Conservation (phyloP, 2,329 filamentous ascomycete species). For the Zelopaecilomyces penicillatus region DNA sequence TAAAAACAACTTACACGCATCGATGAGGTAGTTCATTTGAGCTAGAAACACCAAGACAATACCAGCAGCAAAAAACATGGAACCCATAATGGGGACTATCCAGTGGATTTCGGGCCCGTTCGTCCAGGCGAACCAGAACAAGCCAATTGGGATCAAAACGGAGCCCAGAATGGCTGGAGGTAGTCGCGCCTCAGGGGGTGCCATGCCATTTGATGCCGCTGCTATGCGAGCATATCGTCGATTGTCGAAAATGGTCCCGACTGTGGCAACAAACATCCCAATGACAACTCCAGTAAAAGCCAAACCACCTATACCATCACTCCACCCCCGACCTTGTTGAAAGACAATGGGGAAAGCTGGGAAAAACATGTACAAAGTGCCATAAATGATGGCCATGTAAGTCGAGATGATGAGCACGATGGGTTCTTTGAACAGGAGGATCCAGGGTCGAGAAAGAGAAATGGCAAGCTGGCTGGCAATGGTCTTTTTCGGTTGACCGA, state of each 20-base stretch:
- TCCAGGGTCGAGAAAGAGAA: conserved; percentile 40
- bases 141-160: conserved; percentile 43
- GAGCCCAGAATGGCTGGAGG: conserved; percentile 47
- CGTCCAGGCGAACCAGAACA: conserved; percentile 57
- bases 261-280: conserved; percentile 31
- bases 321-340: conserved; percentile 43
- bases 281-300: conserved; percentile 2
- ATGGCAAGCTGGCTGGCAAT: too few species aligned
- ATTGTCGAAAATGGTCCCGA: conserved; percentile 45
- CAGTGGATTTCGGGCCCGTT: conserved; percentile 43
- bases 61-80: conserved; percentile 39
- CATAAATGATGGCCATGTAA: conserved; percentile 47
- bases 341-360: conserved; percentile 47
- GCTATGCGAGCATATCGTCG: conserved; percentile 39
- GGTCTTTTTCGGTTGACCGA: too few species aligned
- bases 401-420: conserved; percentile 51
- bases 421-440: conserved; percentile 52
- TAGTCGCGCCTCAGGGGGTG: conserved; percentile 51
- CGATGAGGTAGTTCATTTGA: conserved; percentile 55
- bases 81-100: conserved; percentile 31
- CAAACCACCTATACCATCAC: conserved; percentile 37
- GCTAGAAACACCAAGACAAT: conserved; percentile 51
- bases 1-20: conserved; percentile 24
- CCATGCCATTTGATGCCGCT: conserved; percentile 36
- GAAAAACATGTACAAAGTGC: conserved; percentile 41